phyloP scores from a whole-genome alignment of 768 basidiomycete species.

The Lentinula sp. region DNA sequence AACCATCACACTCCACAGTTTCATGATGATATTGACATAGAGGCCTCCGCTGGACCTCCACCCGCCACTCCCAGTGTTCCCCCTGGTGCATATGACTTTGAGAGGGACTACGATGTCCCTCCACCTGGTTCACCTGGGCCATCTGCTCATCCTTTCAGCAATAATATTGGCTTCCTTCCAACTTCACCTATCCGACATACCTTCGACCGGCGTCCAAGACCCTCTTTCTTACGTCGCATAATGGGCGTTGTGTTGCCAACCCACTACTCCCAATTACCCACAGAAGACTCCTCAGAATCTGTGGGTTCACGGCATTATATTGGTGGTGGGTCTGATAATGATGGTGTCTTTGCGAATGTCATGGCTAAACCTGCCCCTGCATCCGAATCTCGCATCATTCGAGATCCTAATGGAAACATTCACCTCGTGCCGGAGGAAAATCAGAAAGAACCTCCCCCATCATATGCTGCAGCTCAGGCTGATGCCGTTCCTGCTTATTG shows the following conservation, averaged over 20 bases:
- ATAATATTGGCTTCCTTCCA: conserved; percentile 64
- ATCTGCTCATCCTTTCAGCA: conserved; percentile 54
- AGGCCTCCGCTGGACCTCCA: neutral
- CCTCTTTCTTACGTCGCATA: conserved; percentile 53
- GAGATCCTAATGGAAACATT: conserved; percentile 46
- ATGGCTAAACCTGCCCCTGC: conserved; percentile 69
- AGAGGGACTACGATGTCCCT: conserved; percentile 68
- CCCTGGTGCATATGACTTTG: conserved; percentile 69
- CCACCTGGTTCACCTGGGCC: conserved; percentile 73
- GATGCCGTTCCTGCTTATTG: conserved; percentile 94
- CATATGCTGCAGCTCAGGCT: conserved; percentile 81
- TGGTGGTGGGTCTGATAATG: conserved; percentile 76
- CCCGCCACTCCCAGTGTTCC: conserved; percentile 12
- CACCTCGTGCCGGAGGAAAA: conserved; percentile 73
- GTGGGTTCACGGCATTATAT: conserved; percentile 9
- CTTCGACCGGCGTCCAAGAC: conserved; percentile 24
- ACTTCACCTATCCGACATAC: conserved; percentile 31
- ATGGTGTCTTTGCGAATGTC: conserved; percentile 95
- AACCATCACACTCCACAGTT: neutral
- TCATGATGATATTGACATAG: neutral
- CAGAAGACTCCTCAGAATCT: conserved; percentile 25
- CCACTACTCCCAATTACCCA: conserved; percentile 52
- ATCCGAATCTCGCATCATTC: conserved; percentile 34
- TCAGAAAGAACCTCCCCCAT: conserved; percentile 84
- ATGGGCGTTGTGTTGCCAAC: conserved; percentile 60